Evolutionary conservation across 805 yeast genomes (phyloP), one percentile per base, ranked within the genome.

Genomic region (Yarrowia phangngaensis): DNA sequence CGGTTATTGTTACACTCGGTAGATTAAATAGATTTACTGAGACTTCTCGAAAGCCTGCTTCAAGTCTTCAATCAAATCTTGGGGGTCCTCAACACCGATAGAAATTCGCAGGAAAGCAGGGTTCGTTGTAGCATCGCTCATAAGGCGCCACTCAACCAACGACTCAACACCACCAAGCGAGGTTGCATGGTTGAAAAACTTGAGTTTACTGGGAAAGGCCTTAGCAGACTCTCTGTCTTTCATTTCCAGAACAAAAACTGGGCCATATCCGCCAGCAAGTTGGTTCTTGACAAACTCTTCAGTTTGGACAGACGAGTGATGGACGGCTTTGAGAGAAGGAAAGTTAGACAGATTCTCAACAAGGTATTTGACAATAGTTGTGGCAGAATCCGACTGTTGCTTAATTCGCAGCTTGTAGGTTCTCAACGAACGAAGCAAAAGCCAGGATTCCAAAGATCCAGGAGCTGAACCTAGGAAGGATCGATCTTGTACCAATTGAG

Each of bases 101-200:
- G 95, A 84, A 5, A 89, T 67, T 64, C 97, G 74, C 30, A 89
- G 64, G 36, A 87, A 63, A 1, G 75, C 73, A 16, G 75, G 73
- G 15, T 74, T 69, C 11, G 80, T 82, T 4, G 66, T 55, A 1
- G 74, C 61, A 60, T 87, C 90, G 17, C 82, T 74, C 66, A 89
- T 60, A 0, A 86, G 81, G 60, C 96, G 77, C 95, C 95, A 87
- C 65, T 89, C 97, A 51, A 89, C 78, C 59, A 88, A 69, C 35
- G 94, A 82, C 65, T 90, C 97, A 11, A 84, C 85, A 16, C 97
- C 95, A 29, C 97, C 97, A 20, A 90, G 70, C 2, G 95, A 86
- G 0, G 96, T 88, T 4, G 96, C 95, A 65, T 89, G 97, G 56
- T 81, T 82, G 69, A 88, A 87, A 54, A 75, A 76, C 56, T 77